Percentiles rank a stretch among this genome's conserved stretches.
Evolutionary conservation across 2,329 filamentous ascomycete genomes (phyloP).

Genomic region (Leptoxyphium fumago): DNA sequence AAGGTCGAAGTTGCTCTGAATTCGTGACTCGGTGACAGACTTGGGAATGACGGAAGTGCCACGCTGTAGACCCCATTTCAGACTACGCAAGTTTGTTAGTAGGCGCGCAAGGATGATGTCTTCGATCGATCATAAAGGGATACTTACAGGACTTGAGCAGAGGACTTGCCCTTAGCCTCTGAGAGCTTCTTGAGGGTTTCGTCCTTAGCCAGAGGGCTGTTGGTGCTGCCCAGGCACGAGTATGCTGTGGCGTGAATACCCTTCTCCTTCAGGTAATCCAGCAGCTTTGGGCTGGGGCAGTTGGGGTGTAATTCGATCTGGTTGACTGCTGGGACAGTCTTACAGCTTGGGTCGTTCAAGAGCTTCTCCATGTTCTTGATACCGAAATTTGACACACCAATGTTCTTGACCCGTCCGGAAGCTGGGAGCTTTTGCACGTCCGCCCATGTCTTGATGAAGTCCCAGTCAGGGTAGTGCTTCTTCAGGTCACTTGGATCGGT

Average conservation of each 20-base stretch:
- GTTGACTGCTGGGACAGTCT: conserved; percentile 56
- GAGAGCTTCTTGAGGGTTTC: conserved; percentile 43
- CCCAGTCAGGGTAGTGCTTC: conserved; percentile 63
- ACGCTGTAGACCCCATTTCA: conserved; percentile 69
- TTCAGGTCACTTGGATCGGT: conserved; percentile 46
- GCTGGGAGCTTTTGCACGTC: conserved; percentile 35
- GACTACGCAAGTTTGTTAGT: conserved; percentile 8
- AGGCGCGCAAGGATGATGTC: neutral
- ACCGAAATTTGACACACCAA: conserved; percentile 76
- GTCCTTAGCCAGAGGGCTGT: conserved; percentile 57
- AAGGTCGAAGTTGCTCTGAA: conserved; percentile 59
- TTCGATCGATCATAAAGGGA: neutral
- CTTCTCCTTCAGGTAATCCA: conserved; percentile 57
- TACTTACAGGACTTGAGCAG: conserved; percentile 53
- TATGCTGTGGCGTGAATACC: conserved; percentile 63
- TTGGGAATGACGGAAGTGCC: conserved; percentile 79
- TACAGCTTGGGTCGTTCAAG: conserved; percentile 48
- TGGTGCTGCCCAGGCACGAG: conserved; percentile 56
- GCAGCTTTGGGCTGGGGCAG: conserved; percentile 65
- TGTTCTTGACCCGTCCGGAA: conserved; percentile 60
- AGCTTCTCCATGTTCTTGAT: conserved; percentile 65
- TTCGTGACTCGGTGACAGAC: conserved; percentile 57
- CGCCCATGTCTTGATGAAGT: conserved; percentile 64
- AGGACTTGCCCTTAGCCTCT: conserved; percentile 49
- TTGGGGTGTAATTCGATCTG: conserved; percentile 72